Percentiles rank a stretch among this genome's conserved stretches.
Conservation (phyloP, 257 asterid species). For the Hygrophila difformis region DNA sequence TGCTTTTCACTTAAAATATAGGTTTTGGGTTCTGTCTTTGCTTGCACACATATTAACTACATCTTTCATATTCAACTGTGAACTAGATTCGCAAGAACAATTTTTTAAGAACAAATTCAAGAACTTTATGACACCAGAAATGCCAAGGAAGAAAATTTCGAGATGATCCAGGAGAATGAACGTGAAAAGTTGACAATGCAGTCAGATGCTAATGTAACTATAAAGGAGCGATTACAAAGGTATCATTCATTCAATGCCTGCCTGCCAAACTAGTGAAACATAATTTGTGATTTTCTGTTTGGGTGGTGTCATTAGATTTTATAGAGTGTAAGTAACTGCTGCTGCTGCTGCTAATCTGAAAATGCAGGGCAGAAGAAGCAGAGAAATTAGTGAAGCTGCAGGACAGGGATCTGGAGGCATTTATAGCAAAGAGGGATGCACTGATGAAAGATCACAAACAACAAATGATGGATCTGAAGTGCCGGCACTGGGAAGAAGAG, state of each 20-base stretch:
- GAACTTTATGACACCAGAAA: slow-evolving; percentile 34
- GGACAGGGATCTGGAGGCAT: slow-evolving; percentile 37
- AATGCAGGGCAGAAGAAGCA: slow-evolving; percentile 37
- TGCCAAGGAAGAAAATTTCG: slow-evolving; percentile 47
- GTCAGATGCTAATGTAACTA: slow-evolving; percentile 19
- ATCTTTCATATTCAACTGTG: slow-evolving; percentile 7
- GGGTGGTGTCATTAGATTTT: too few species aligned
- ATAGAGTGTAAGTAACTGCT: too few species aligned
- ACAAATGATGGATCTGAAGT: slow-evolving; percentile 24
- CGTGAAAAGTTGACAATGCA: slow-evolving; percentile 31
- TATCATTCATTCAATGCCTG: slow-evolving; percentile 15
- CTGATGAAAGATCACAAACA: slow-evolving; percentile 31
- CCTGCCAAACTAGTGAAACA: too few species aligned
- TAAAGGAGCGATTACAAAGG: slow-evolving; percentile 39
- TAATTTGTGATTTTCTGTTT: too few species aligned
- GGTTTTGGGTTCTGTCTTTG: not conserved
- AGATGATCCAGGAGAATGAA: slow-evolving; percentile 36
- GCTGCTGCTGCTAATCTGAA: too few species aligned
- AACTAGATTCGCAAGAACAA: slow-evolving; percentile 49
- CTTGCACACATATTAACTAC: slow-evolving; percentile 7
- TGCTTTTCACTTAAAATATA: too few species aligned
- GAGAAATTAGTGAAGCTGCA: slow-evolving; percentile 30
- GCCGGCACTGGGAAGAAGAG: slow-evolving; percentile 30
- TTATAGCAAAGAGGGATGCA: slow-evolving; percentile 20
- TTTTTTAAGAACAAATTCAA: slow-evolving; percentile 36